These are phyloP conservation scores for Lyophyllum shimeji DNA, from an alignment of 768 basidiomycete species.

Conservation along the genomic window DNA sequence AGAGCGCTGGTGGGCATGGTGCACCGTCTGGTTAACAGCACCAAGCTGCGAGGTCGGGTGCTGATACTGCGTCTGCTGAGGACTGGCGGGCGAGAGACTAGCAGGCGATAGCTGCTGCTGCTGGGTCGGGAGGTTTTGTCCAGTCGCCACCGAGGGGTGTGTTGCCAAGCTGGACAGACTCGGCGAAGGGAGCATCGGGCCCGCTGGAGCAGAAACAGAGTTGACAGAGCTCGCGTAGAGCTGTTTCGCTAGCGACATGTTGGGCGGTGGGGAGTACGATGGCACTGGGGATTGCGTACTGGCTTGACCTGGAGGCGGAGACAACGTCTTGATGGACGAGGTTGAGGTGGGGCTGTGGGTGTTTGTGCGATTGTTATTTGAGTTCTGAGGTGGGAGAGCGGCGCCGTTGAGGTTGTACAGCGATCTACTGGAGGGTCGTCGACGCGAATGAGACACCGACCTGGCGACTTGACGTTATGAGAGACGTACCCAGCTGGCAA, in stretches of 20 bases:
- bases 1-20: background rate
- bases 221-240: constrained; percentile 41
- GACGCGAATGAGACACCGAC: no score
- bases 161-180: constrained; percentile 2
- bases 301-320: background rate
- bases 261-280: background rate
- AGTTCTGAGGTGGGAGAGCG: constrained; percentile 29
- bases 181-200: constrained; percentile 14
- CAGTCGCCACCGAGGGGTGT: background rate
- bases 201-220: constrained; percentile 3
- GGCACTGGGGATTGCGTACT: no score
- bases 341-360: no score
- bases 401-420: constrained; percentile 37
- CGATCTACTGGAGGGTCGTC: constrained; percentile 2
- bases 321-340: constrained; percentile 3
- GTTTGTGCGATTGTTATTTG: constrained; percentile 32
- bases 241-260: constrained; percentile 35
- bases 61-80: background rate
- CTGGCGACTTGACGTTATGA: no score
- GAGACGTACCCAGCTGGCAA: no score
- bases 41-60: background rate
- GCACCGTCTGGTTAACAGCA: no score
- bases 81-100: background rate
- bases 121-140: background rate
- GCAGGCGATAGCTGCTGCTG: constrained; percentile 8